phyloP scores from a whole-genome alignment of 164 flowering plant genomes.

The Piper betle region DNA sequence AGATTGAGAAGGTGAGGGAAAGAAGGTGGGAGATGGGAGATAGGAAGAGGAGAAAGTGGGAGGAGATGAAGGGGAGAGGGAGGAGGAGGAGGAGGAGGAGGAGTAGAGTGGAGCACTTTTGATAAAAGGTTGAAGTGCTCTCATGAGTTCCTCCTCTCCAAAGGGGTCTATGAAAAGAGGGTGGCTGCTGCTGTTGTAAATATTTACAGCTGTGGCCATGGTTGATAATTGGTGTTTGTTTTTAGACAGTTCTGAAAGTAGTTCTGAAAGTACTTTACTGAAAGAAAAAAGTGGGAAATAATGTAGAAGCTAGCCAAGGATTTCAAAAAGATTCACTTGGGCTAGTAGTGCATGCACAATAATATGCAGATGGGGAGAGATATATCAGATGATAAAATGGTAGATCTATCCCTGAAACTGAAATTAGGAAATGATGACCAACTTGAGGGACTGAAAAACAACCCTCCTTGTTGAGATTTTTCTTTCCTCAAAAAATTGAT shows the following conservation, averaged over 20 bases:
- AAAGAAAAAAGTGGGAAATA: conserved; percentile 11
- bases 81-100: too few relatives aligned
- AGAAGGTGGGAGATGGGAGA: too few relatives aligned
- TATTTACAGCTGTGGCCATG: conserved; percentile 58
- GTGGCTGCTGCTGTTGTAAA: conserved; percentile 25
- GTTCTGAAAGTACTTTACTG: too few relatives aligned
- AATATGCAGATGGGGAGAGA: neutral
- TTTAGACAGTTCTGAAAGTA: too few relatives aligned
- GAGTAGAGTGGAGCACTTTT: too few relatives aligned
- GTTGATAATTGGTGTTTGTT: neutral
- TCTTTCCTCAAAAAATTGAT: too few relatives aligned
- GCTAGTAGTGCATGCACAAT: neutral
- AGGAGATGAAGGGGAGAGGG: conserved; percentile 5
- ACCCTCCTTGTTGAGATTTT: conserved; percentile 32
- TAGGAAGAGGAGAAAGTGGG: too few relatives aligned
- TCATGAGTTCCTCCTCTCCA: conserved; percentile 62
- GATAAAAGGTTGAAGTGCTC: conserved; percentile 90
- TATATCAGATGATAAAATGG: neutral
- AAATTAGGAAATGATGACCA: conserved; percentile 12
- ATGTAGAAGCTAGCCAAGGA: conserved; percentile 26
- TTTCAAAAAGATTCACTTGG: conserved; percentile 8
- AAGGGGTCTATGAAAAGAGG: conserved; percentile 19
- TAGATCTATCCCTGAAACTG: too few relatives aligned
- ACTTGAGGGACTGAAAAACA: conserved; percentile 48
- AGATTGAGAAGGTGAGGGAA: too few relatives aligned